Base-by-base conservation (phyloP, 331 rosid species). In the Phaseolus coccineus region DNA sequence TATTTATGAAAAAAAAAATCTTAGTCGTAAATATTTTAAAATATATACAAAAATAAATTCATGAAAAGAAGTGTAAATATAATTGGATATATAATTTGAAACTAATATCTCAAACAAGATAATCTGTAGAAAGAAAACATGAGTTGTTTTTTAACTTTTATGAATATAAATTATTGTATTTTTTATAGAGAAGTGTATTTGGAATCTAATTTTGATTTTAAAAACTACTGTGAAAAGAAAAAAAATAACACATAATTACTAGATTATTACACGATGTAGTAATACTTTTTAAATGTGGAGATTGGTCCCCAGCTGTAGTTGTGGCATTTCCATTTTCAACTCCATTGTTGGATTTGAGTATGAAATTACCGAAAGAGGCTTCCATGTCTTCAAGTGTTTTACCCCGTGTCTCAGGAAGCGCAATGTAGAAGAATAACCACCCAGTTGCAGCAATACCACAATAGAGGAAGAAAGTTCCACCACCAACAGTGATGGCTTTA, bases 391-490 rank as follows among this genome's bases (percentile, higher is more conserved):
- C 98, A 0, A 94, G 90, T 3, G 94, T 85, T 35, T 88, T 80
- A 0, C 94, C 94, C 1, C 16, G 80, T 2, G 98, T 94, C 59
- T 94, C 98, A 3, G 97, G 98, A 1, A 94, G 79, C 79, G 89
- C 22, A 0, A 72, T 28, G 3, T 44, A 94, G 51, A 90, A 89
- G 77, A 94, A 94, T 8, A 88, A 7, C 88, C 90, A 92, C 0
- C 84, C 88, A 16, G 50, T 67, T 0, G 62, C 0, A 0, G 97
- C 91, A 1, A 94, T 69, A 0, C 79, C 84, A 0, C 77, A 85
- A 24, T 73, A 94, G 0, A 94, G 82, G 10, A 90, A 94, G 85
- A 94, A 94, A 27, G 89, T 88, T 8, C 98, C 98, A 1, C 98
- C 98, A 1, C 96, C 98, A 31, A 87, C 85, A 0, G 93, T 73